These are phyloP conservation scores for Stachybotrys echinatus DNA, from an alignment of 2,329 filamentous ascomycete genomes.

Conservation along the genomic window DNA sequence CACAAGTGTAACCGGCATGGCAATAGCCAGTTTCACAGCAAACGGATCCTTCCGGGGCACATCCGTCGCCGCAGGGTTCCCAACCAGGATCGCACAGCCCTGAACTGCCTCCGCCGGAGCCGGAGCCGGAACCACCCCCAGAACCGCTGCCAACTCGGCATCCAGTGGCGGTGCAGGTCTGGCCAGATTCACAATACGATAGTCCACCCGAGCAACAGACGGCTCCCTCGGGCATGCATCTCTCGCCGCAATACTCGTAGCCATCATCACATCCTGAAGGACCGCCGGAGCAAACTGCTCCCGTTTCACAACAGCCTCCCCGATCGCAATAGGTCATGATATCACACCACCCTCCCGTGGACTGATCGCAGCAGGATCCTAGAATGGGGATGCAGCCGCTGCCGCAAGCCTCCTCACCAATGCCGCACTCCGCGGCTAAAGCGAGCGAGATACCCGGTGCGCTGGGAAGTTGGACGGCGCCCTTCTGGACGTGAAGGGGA, in stretches of 20 bases:
- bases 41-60: conserved; percentile 20
- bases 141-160: conserved; percentile 11
- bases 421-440: conserved; percentile 12
- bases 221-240: conserved; percentile 23
- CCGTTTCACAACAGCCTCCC: conserved; percentile 25
- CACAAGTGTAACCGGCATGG: conserved; percentile 21
- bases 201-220: conserved; percentile 21
- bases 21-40: conserved; percentile 24
- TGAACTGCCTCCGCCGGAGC: conserved; percentile 7
- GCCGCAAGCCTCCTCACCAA: conserved; percentile 19
- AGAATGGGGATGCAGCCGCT: conserved; percentile 21
- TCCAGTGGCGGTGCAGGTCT: conserved; percentile 17
- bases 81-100: conserved; percentile 10
- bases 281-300: conserved; percentile 23
- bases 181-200: conserved; percentile 22
- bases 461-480: conserved; percentile 8
- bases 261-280: conserved; percentile 17
- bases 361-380: conserved; percentile 21
- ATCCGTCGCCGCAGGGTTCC: conserved; percentile 15
- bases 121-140: conserved; percentile 11
- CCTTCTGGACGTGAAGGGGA: neutral
- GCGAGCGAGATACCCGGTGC: conserved; percentile 13
- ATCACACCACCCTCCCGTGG: conserved; percentile 23
- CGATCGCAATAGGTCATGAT: conserved; percentile 20
- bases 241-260: conserved; percentile 17